Base-by-base conservation (phyloP, 805 yeast genomes). In the Kregervanrija delftensis region DNA sequence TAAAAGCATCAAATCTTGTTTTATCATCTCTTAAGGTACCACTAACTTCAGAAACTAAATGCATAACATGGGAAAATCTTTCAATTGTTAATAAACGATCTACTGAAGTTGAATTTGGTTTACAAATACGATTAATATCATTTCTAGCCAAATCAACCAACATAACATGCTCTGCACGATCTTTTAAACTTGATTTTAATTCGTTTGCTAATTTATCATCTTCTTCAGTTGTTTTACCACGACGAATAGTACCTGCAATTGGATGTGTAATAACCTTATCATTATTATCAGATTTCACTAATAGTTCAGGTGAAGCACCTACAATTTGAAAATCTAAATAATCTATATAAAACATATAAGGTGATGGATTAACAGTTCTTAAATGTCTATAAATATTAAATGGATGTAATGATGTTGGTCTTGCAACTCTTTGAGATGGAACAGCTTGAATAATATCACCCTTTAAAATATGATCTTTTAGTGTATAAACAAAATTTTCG, bases 381-480 rank as follows among this genome's bases (percentile, higher is more conserved):
- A 93, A 73, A 60, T 91, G 97, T 54, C 95, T 83, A 68, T 91
- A 93, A 39, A 93, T 85, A 67, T 93, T 93, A 75, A 93, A 93
- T 2, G 99, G 98, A 63, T 93, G 98, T 55, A 93, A 71, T 3
- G 89, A 80, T 0, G 99, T 93, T 33, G 96, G 96, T 65, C 97
- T 81, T 5, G 95, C 87, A 28, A 93, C 89, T 60, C 99, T 77
- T 71, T 93, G 99, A 1, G 97, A 90, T 5, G 99, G 99, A 17
- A 93, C 99, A 1, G 96, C 96, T 66, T 93, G 99, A 67, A 93
- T 86, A 46, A 93, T 87, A 59, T 93, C 98, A 47, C 99, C 99
- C 54, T 79, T 78, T 56, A 81, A 66, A 55, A 93, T 93, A 59
- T 91, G 96, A 36, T 77, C 66, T 59, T 89, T 89, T 58, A 93